Base-by-base conservation (phyloP, 305 asterid genomes). In the Salvia sclarea region DNA sequence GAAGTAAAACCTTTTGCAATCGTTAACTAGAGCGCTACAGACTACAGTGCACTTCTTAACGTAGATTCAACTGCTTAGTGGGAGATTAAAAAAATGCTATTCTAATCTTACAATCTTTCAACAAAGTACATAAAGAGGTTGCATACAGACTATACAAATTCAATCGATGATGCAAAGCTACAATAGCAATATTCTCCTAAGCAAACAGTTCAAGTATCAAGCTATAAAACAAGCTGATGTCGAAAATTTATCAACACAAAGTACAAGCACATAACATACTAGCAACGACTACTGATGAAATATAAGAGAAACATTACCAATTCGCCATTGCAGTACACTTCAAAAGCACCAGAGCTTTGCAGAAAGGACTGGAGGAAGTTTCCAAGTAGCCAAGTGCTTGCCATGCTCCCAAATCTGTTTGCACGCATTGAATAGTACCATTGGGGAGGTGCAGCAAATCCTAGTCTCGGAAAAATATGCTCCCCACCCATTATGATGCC, bases 271-370 rank as follows among this genome's bases (percentile, higher is more conserved):
- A 17, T 11, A 35, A 50, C 48, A 55, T 25, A 37, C 37, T 35
- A 17, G 44, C 41, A 78, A 16, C 28, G 44, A 10, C 56, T 54
- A 57, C 43, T 20, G 48, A 64, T 9, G 61, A 52, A 57, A 73
- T 70, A 21, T 20, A 64, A 41, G 71, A 71, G 67, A 71, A 56
- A 66, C 63, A 24, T 76, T 88, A 90, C 98, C 96, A 74, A 40
- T 82, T 93, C 96, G 43, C 93, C 96, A 70, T 93, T 93, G 61
- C 86, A 87, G 70, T 79, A 76, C 65, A 93, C 97, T 84, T 93
- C 98, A 79, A 93, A 93, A 69, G 98, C 98, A 71, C 98, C 94
- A 0, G 98, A 88, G 68, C 87, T 87, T 78, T 88, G 97, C 83
- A 93, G 77, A 84, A 83, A 90, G 44, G 97, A 88, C 56, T 93